Percentiles rank a stretch among this genome's conserved stretches.
Conservation (phyloP, 352 stramenopile genomes). For the Globisporangium barbulae region DNA sequence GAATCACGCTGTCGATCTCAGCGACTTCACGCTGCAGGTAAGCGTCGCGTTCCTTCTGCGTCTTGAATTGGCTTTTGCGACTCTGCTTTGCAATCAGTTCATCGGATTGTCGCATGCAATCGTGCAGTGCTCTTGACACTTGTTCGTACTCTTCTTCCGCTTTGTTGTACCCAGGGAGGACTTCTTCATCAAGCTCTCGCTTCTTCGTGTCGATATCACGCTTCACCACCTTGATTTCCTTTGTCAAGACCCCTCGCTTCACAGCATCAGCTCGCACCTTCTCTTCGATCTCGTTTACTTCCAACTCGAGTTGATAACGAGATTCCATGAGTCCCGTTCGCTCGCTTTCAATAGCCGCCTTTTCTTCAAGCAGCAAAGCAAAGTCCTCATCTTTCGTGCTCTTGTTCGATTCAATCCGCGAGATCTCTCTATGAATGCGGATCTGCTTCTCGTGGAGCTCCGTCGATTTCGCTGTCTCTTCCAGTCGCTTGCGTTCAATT, state of each 20-base stretch:
- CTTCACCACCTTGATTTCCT: conserved; percentile 52
- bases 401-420: conserved; percentile 42
- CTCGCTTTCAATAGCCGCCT: conserved; percentile 57
- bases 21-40: conserved; percentile 71
- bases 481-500: conserved; percentile 60
- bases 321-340: conserved; percentile 76
- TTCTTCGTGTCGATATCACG: conserved; percentile 52
- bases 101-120: conserved; percentile 65
- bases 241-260: conserved; percentile 43
- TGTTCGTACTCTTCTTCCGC: conserved; percentile 77
- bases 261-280: conserved; percentile 40
- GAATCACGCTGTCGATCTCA: conserved; percentile 59
- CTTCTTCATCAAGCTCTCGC: conserved; percentile 40
- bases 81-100: conserved; percentile 96
- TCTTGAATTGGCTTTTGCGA: conserved; percentile 93
- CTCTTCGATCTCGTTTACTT: conserved; percentile 75
- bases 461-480: conserved; percentile 45
- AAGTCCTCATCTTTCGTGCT: conserved; percentile 49
- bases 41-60: conserved; percentile 90
- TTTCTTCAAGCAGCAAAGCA: conserved; percentile 42
- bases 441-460: conserved; percentile 75
- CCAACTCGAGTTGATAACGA: conserved; percentile 77
- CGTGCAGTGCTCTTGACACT: conserved; percentile 67
- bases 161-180: conserved; percentile 52
- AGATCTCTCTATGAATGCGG: conserved; percentile 47